These are phyloP conservation scores for Alternaria rosae DNA, from an alignment of 2,329 filamentous ascomycete species.

Conservation along the genomic window DNA sequence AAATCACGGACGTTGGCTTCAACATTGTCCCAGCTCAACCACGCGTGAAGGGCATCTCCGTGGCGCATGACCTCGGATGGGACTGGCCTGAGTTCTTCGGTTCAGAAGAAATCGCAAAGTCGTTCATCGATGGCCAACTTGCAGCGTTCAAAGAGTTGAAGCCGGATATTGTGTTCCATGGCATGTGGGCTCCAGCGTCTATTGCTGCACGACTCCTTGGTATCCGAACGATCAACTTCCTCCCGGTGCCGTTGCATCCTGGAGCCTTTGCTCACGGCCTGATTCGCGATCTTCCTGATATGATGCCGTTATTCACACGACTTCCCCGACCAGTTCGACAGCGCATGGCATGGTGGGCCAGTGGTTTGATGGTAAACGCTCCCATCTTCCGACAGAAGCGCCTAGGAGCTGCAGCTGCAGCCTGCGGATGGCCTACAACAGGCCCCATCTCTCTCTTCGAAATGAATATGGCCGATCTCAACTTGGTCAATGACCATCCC, in stretches of 20 bases:
- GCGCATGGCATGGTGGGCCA: conserved; percentile 36
- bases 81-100: conserved; percentile 47
- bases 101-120: conserved; percentile 40
- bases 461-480: conserved; percentile 47
- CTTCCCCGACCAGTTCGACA: conserved; percentile 39
- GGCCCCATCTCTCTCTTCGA: conserved; percentile 45
- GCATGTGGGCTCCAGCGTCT: conserved; percentile 45
- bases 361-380: conserved; percentile 39
- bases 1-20: conserved; percentile 42
- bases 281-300: conserved; percentile 43
- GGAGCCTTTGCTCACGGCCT: conserved; percentile 38
- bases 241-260: conserved; percentile 42
- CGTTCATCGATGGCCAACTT: conserved; percentile 43
- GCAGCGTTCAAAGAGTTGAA: conserved; percentile 37
- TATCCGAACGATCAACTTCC: conserved; percentile 44
- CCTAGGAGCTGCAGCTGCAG: conserved; percentile 39
- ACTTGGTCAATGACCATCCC: conserved; percentile 45
- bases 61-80: conserved; percentile 44
- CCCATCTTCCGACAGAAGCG: conserved; percentile 44
- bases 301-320: conserved; percentile 43
- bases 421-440: conserved; percentile 36
- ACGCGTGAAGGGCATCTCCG: conserved; percentile 40
- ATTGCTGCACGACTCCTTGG: conserved; percentile 40
- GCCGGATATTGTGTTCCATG: conserved; percentile 45
- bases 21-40: conserved; percentile 41